Base-by-base conservation (phyloP, 2,329 filamentous ascomycete genomes). In the Xylariales sp. region DNA sequence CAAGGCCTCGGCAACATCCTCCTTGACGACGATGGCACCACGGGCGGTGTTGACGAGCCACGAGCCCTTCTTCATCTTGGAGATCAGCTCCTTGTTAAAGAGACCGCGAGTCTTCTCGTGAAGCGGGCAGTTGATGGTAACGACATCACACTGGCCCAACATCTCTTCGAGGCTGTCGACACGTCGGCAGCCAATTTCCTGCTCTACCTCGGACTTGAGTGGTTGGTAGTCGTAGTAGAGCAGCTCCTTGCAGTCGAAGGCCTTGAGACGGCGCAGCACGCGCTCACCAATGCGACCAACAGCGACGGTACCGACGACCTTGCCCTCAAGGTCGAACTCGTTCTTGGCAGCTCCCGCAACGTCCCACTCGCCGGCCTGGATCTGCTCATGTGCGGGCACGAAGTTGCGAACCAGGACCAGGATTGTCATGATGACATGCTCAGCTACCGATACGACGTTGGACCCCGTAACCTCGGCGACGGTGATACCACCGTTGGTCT, bases 141-240 rank as follows among this genome's bases (percentile, higher is more conserved):
- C 91, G 48, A 97, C 80, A 57, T 97, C 93, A 66, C 91, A 97
- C 76, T 95, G 88, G 29, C 80, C 76, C 49, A 98, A 71, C 82
- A 98, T 84, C 68, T 97, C 91, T 77, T 96, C 90, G 59, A 98
- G 82, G 59, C 65, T 78, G 36, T 91, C 85, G 46, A 97, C 89
- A 48, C 93, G 82, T 59, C 88, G 80, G 80, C 84, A 90, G 66
- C 91, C 91, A 70, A 97, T 97, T 76, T 96, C 91, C 70, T 86
- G 82, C 81, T 97, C 90, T 58, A 82, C 76, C 74, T 95, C 89
- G 46, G 88, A 61, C 46, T 71, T 76, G 51, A 98, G 78, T 39
- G 91, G 89, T 79, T 98, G 93, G 85, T 98, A 98, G 75, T 98
- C 93, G 66, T 87, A 97, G 86, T 98, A 98, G 51, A 97, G 81